Conservation (phyloP, 495 filamentous ascomycete genomes). For the Penicillium macrosclerotiorum region DNA sequence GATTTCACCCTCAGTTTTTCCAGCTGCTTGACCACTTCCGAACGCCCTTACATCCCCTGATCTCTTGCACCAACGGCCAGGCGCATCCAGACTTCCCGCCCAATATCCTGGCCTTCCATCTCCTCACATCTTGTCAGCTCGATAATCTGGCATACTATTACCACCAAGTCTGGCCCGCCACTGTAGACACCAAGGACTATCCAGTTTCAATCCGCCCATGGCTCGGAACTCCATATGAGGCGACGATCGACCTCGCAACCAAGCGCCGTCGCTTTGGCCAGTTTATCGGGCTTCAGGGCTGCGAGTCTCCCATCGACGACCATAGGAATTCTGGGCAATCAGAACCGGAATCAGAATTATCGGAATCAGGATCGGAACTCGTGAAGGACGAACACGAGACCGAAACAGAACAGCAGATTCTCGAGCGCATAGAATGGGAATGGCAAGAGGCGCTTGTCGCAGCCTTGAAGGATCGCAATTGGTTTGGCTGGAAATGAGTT, state of each 20-base stretch:
- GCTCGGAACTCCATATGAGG: constrained; percentile 29
- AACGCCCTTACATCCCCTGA: constrained; percentile 38
- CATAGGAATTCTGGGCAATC: background rate
- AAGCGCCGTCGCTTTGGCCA: constrained; percentile 61
- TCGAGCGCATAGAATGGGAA: constrained; percentile 10
- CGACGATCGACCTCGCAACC: constrained; percentile 44
- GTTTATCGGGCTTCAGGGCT: constrained; percentile 60
- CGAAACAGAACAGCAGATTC: background rate
- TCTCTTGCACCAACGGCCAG: constrained; percentile 51
- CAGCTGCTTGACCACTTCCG: too few species aligned
- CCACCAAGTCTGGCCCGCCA: constrained; percentile 63
- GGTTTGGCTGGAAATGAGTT: too few species aligned
- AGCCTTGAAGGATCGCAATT: too few species aligned
- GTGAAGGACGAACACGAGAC: background rate
- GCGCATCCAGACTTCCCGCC: constrained; percentile 65
- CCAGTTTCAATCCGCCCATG: constrained; percentile 52
- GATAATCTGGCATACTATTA: constrained; percentile 73
- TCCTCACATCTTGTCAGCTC: constrained; percentile 68
- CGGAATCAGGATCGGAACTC: background rate
- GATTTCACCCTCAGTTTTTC: too few species aligned
- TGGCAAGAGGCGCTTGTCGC: constrained; percentile 30
- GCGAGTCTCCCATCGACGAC: background rate
- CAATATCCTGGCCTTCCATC: constrained; percentile 67
- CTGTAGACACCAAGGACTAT: constrained; percentile 54
- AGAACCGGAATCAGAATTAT: background rate